Conservation (phyloP, 2,329 filamentous ascomycete genomes). For the Pseudogymnoascus sp. region DNA sequence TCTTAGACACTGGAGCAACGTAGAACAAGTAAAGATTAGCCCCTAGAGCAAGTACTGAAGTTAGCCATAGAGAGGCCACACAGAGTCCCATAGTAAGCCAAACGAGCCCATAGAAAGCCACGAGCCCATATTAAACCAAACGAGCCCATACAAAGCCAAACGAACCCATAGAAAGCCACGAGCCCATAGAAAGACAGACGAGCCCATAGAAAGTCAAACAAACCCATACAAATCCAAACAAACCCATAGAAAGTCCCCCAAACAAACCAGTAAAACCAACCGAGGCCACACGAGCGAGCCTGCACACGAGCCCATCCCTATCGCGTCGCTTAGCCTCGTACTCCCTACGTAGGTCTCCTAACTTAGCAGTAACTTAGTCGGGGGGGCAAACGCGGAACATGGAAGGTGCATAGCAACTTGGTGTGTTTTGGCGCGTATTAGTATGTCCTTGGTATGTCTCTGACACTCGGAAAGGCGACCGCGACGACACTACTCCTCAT, state of each 20-base stretch:
- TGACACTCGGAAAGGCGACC: neutral
- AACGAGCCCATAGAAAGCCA: no score
- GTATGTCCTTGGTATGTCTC: neutral
- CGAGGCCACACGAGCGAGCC: no score
- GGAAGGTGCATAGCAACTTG: neutral
- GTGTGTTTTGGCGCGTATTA: neutral
- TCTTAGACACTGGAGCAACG: neutral
- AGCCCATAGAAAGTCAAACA: neutral
- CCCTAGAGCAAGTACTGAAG: neutral
- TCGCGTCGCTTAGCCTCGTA: neutral
- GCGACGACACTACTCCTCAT: neutral
- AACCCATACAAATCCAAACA: neutral
- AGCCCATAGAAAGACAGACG: no score
- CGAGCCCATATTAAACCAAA: neutral
- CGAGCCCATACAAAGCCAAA: no score
- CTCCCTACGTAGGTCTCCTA: no score
- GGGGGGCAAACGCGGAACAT: neutral
- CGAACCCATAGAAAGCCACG: no score
- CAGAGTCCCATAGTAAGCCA: neutral
- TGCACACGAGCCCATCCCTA: neutral
- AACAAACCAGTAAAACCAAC: neutral
- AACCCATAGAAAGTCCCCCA: no score
- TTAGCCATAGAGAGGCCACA: neutral
- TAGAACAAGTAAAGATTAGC: neutral
- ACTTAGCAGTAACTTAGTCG: no score